Percentiles rank a stretch among this genome's conserved stretches.
These are phyloP conservation scores for Rhizoclosmatium sp. DNA, from an alignment of 192 early-diverging fungal species.

Conservation along the genomic window DNA sequence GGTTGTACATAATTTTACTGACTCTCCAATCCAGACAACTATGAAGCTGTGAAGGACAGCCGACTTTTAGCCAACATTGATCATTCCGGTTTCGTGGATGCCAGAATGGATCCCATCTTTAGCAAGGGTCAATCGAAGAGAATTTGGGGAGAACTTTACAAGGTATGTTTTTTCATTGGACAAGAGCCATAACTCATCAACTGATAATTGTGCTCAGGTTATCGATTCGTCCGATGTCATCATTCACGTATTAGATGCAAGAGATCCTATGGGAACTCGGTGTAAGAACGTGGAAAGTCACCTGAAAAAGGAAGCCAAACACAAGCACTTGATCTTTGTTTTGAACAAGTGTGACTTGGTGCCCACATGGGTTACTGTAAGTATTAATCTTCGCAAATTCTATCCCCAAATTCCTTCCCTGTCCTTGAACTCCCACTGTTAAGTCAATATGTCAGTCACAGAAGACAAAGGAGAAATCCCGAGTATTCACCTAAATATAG, in stretches of 20 bases:
- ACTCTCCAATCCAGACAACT: conserved; percentile 18
- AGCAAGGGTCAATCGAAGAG: conserved; percentile 94
- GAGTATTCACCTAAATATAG: conserved; percentile 20
- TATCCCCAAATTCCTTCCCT: background rate
- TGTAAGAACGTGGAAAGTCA: conserved; percentile 93
- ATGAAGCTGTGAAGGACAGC: conserved; percentile 68
- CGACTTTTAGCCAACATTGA: conserved; percentile 74
- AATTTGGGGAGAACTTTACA: conserved; percentile 99
- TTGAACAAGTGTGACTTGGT: conserved; percentile 99
- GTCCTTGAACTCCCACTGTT: conserved; percentile 48
- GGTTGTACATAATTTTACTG: conserved; percentile 1
- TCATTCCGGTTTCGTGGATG: conserved; percentile 63
- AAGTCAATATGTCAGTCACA: conserved; percentile 59
- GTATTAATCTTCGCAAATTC: conserved; percentile 26
- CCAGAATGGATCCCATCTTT: conserved; percentile 86
- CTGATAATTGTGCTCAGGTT: conserved; percentile 53
- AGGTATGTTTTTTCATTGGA: conserved; percentile 51
- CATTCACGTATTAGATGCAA: conserved; percentile 97
- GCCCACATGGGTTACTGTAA: conserved; percentile 98
- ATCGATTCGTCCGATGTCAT: conserved; percentile 95
- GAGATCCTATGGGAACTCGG: conserved; percentile 95
- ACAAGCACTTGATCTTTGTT: conserved; percentile 96
- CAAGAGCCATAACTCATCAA: background rate
- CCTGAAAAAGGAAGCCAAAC: conserved; percentile 89
- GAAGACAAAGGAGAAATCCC: conserved; percentile 10